Base-by-base conservation (phyloP, 2,329 filamentous ascomycete genomes). In the Paradendryphiella salina region DNA sequence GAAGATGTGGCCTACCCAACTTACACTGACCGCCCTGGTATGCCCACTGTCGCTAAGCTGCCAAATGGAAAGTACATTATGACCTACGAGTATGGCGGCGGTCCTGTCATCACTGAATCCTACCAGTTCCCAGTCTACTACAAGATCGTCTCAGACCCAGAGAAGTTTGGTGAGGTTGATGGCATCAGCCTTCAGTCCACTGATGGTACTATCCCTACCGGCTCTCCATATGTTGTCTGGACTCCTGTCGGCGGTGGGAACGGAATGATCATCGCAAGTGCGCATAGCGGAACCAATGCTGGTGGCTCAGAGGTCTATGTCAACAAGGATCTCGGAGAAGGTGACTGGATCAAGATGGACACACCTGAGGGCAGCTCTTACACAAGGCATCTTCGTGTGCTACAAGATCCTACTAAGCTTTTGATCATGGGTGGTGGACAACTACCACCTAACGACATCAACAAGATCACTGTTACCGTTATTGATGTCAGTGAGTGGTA, bases 21-120 rank as follows among this genome's bases (percentile, higher is more conserved):
- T 46, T 86, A 87, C 69, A 81, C 79, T 2, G 82, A 79, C 52
- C 82, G 86, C 1, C 86, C 86, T 0, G 86, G 86, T 41, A 89
- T 89, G 86, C 81, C 86, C 1, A 82, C 80, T 0, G 76, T 89
- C 7, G 77, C 80, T 1, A 64, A 77, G 63, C 77, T 89, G 3
- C 75, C 84, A 57, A 81, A 81, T 57, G 82, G 79, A 49, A 73
- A 82, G 62, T 88, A 80, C 70, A 81, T 89, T 63, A 82, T 85
- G 74, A 78, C 80, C 5, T 87, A 87, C 67, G 85, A 88, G 66
- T 84, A 82, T 56, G 82, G 82, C 41, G 80, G 80, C 60, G 63
- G 76, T 38, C 73, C 73, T 0, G 69, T 70, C 17, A 67, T 60
- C 31, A 60, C 56, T 39, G 45, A 32, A n/a, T 54, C 49, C 26